A percentile compares a stretch with the other conserved stretches of the same genome.
These are phyloP conservation scores for Wallacemonas sp. DNA, from an alignment of 208 protist genomes.

Conservation along the genomic window DNA sequence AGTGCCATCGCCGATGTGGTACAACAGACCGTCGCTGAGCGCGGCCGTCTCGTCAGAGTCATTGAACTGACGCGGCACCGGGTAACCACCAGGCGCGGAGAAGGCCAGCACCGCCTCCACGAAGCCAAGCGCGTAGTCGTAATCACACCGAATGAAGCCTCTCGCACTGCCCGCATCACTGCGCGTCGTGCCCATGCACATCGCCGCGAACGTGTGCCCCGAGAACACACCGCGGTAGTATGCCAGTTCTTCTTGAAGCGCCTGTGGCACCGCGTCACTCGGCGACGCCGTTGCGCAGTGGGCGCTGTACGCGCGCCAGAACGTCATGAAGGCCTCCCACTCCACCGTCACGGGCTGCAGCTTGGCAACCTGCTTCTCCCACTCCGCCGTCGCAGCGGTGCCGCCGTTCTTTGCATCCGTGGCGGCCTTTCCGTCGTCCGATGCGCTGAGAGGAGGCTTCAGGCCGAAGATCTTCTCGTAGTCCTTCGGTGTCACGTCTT, in stretches of 20 bases:
- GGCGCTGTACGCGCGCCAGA: slow-evolving; percentile 21
- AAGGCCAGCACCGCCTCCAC: slow-evolving; percentile 52
- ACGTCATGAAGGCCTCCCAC: slow-evolving; percentile 52
- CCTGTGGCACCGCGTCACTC: background rate
- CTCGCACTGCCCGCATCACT: slow-evolving; percentile 69
- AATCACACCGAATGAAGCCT: slow-evolving; percentile 66
- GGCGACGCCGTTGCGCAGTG: background rate
- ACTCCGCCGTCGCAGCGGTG: slow-evolving; percentile 23
- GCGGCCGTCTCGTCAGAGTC: background rate
- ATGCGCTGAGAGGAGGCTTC: background rate
- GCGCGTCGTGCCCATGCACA: slow-evolving; percentile 81
- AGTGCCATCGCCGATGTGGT: slow-evolving; percentile 24
- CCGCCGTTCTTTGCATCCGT: background rate
- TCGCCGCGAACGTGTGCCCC: slow-evolving; percentile 59
- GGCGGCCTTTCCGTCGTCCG: background rate
- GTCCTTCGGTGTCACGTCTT: slow-evolving; percentile 12
- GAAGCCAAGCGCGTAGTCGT: slow-evolving; percentile 72
- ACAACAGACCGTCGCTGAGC: slow-evolving; percentile 19
- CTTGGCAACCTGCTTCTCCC: slow-evolving; percentile 21
- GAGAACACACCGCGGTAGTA: slow-evolving; percentile 46
- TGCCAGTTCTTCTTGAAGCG: slow-evolving; percentile 1
- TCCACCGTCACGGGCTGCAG: slow-evolving; percentile 50
- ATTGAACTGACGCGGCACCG: background rate
- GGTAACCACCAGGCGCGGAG: slow-evolving; percentile 30
- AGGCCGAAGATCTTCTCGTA: slow-evolving; percentile 45